Evolutionary conservation across 1,284 basidiomycete species (phyloP).

Genomic region (Meripilus lineatus): DNA sequence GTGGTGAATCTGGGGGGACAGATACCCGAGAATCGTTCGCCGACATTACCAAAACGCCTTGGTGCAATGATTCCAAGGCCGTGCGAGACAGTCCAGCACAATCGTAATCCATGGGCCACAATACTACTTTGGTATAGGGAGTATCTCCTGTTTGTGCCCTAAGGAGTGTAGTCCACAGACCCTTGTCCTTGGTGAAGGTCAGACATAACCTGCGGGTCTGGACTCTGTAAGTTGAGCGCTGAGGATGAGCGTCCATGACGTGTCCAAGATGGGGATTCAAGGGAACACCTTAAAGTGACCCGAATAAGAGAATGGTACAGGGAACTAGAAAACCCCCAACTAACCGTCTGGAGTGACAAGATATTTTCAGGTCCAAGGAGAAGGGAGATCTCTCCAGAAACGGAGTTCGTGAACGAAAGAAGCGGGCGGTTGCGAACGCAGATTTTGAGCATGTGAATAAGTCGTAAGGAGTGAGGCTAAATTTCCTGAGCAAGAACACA

Average conservation of each 20-base stretch:
- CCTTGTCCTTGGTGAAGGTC: conserved; percentile 14
- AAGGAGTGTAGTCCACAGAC: conserved; percentile 19
- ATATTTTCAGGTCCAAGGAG: conserved; percentile 17
- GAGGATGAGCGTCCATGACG: too few relatives aligned
- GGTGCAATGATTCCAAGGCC: background rate
- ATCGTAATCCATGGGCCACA: background rate
- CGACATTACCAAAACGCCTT: background rate
- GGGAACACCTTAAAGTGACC: too few relatives aligned
- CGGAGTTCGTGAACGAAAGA: background rate
- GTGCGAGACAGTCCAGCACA: background rate
- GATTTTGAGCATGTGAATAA: too few relatives aligned
- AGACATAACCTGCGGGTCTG: conserved; percentile 13
- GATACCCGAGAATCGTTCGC: background rate
- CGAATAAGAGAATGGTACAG: too few relatives aligned
- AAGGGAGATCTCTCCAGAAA: conserved; percentile 23
- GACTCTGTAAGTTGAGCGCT: conserved; percentile 13
- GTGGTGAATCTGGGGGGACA: background rate
- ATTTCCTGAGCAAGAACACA: too few relatives aligned
- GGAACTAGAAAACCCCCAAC: conserved; percentile 4
- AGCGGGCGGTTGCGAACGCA: too few relatives aligned
- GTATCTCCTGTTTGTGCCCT: background rate
- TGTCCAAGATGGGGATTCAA: background rate
- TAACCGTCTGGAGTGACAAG: conserved; percentile 18
- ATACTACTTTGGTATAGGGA: conserved; percentile 4
- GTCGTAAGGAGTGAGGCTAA: too few relatives aligned